phyloP scores from a whole-genome alignment of 208 protist species.

The Trypanosoma melophagium region DNA sequence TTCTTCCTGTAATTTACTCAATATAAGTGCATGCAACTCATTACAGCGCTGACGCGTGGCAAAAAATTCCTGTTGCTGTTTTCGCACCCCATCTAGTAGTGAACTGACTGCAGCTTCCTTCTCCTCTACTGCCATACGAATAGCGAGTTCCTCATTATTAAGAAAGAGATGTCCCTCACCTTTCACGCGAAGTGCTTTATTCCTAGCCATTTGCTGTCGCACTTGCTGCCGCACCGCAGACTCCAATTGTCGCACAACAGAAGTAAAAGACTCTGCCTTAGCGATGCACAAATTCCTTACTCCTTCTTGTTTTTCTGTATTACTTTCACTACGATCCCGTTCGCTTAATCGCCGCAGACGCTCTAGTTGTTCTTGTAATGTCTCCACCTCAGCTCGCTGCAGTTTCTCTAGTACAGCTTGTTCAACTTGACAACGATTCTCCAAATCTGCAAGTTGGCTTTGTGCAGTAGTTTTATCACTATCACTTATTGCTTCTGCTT shows the following conservation, averaged over 20 bases:
- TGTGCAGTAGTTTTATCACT: slow-evolving; percentile 37
- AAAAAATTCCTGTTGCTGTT: slow-evolving; percentile 20
- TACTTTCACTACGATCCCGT: slow-evolving; percentile 6
- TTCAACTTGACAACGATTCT: slow-evolving; percentile 41
- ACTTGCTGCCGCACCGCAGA: slow-evolving; percentile 22
- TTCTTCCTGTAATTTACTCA: slow-evolving; percentile 27
- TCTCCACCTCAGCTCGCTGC: slow-evolving; percentile 36
- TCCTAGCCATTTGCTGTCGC: slow-evolving; percentile 10
- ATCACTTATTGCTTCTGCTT: slow-evolving; percentile 31
- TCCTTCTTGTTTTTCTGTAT: slow-evolving; percentile 10
- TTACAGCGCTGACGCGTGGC: slow-evolving; percentile 24
- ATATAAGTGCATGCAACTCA: slow-evolving; percentile 31
- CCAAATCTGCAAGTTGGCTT: slow-evolving; percentile 38
- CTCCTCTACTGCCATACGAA: slow-evolving; percentile 45
- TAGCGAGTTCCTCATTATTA: slow-evolving; percentile 23
- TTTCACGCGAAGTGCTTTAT: slow-evolving; percentile 13
- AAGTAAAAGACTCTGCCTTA: slow-evolving; percentile 17
- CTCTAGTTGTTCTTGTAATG: slow-evolving; percentile 43
- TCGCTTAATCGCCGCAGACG: slow-evolving; percentile 31
- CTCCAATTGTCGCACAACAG: slow-evolving; percentile 28
- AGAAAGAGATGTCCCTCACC: slow-evolving; percentile 14
- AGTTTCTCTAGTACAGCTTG: slow-evolving; percentile 41
- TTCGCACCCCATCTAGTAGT: slow-evolving; percentile 27
- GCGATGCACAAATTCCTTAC: slow-evolving; percentile 26
- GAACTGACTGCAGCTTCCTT: slow-evolving; percentile 32